Base-by-base conservation (phyloP, 2,329 filamentous ascomycete species). In the Amauroascus niger region DNA sequence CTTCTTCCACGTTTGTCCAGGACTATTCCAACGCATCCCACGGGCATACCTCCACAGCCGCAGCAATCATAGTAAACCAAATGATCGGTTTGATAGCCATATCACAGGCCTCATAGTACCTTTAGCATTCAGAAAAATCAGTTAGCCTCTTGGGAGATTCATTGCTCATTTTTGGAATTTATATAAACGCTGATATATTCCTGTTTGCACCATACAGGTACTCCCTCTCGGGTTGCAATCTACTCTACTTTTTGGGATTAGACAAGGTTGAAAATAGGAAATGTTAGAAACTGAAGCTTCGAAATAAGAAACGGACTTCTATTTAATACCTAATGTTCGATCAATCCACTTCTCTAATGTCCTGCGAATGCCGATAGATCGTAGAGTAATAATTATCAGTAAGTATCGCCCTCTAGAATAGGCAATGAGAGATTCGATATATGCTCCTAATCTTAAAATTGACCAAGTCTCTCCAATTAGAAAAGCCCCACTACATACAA, bases 1-100 rank as follows among this genome's bases (percentile, higher is more conserved):
- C 58, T 72, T 52, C 67, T 78, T 20, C 76, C 76, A 3, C 69
- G 70, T 8, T 63, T 72, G 54, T 60, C 67, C 8, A 65, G 62
- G 39, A 67, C 64, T 6, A 48, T 71, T 7, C 69, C 67, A 20
- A 70, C 67, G 16, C 64, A 63, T 55, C 67, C 68, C 39, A 55
- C 64, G 9, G 55, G 54, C n/a, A 56, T 56, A 28, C 14, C 22
- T 11, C 49, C 53, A 22, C 51, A 48, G 33, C 13, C 35, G 14
- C 26, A 43, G 20, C 28, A 32, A 30, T 30, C 47, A 30, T 49
- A 40, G 28, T 4, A 13, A 33, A 46, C 5, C 13, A 16, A 20
- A 24, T 8, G 1, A 16, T 20, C 20, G n/a, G 16, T 6, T 47
- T 47, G 30, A 16, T 22, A 33, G 11, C 6, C 14, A 2, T 8